These are phyloP conservation scores for Colletotrichum sp. DNA, from an alignment of 2,329 filamentous ascomycete genomes.

Conservation along the genomic window DNA sequence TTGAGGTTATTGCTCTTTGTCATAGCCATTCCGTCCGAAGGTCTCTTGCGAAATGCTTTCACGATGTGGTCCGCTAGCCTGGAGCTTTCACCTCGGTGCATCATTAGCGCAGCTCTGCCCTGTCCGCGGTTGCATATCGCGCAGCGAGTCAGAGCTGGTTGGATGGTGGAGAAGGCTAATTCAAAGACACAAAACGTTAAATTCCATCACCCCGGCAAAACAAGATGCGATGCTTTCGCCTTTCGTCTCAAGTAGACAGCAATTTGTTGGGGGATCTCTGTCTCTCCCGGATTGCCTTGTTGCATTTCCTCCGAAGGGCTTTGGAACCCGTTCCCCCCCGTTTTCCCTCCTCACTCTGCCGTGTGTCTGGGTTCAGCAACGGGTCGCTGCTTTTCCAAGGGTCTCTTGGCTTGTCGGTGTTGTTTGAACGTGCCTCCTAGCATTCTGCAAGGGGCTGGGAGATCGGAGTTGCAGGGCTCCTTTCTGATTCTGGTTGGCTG, in stretches of 20 bases:
- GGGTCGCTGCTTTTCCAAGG: slow-evolving; percentile 3
- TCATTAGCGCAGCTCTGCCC: background rate
- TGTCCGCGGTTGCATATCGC: background rate
- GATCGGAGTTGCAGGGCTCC: slow-evolving; percentile 19
- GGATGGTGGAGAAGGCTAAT: slow-evolving; percentile 4
- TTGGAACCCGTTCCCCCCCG: background rate
- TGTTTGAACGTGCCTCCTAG: background rate
- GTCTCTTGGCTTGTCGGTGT: background rate
- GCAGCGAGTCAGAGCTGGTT: slow-evolving; percentile 8
- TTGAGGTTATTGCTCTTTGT: background rate
- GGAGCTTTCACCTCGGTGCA: slow-evolving; percentile 8
- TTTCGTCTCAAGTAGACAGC: slow-evolving; percentile 13
- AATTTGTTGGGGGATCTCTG: slow-evolving; percentile 1
- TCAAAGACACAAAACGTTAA: slow-evolving; percentile 10
- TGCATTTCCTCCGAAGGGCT: slow-evolving; percentile 2
- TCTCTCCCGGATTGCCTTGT: background rate
- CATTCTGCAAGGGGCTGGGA: slow-evolving; percentile 18
- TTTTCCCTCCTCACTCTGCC: background rate
- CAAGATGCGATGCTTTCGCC: background rate
- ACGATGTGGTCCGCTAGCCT: background rate
- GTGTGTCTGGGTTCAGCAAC: background rate
- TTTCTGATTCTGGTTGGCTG: slow-evolving; percentile 21
- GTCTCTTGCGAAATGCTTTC: background rate
- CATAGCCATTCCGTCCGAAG: background rate
- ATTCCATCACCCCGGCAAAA: slow-evolving; percentile 4